Evolutionary conservation across 768 basidiomycete genomes (phyloP).

Genomic region (Lepiota venenata): DNA sequence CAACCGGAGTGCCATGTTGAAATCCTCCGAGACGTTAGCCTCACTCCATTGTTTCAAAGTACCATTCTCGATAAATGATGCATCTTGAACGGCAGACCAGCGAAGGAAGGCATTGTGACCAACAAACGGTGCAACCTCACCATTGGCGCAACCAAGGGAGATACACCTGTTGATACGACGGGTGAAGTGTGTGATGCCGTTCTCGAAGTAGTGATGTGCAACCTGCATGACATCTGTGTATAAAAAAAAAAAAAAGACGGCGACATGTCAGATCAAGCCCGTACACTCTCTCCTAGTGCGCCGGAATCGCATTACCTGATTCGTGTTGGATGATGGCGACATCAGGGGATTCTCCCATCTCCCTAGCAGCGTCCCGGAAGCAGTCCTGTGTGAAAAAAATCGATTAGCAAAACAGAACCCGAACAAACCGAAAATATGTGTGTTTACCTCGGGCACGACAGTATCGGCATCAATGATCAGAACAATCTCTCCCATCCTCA

Average conservation of each 20-base stretch:
- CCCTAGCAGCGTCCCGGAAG: conserved; percentile 84
- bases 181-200: conserved; percentile 87
- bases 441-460: conserved; percentile 60
- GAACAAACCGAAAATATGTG: not conserved
- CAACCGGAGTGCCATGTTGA: conserved; percentile 70
- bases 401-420: not conserved
- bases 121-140: conserved; percentile 80
- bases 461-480: conserved; percentile 82
- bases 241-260: no score
- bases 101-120: conserved; percentile 87
- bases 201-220: conserved; percentile 86
- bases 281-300: not conserved
- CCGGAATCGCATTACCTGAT: conserved; percentile 44
- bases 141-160: conserved; percentile 74
- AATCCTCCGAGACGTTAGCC: conserved; percentile 78
- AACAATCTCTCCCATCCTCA: conserved; percentile 77
- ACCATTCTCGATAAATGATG: conserved; percentile 67
- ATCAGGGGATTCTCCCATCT: conserved; percentile 75
- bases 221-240: conserved; percentile 84
- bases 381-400: conserved; percentile 49
- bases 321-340: conserved; percentile 90
- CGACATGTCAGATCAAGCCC: not conserved
- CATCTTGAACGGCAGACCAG: conserved; percentile 87
- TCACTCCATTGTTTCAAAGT: conserved; percentile 72
- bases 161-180: conserved; percentile 84